Evolutionary conservation across 1,284 basidiomycete species (phyloP).

Genomic region (Leccinum solheimii): DNA sequence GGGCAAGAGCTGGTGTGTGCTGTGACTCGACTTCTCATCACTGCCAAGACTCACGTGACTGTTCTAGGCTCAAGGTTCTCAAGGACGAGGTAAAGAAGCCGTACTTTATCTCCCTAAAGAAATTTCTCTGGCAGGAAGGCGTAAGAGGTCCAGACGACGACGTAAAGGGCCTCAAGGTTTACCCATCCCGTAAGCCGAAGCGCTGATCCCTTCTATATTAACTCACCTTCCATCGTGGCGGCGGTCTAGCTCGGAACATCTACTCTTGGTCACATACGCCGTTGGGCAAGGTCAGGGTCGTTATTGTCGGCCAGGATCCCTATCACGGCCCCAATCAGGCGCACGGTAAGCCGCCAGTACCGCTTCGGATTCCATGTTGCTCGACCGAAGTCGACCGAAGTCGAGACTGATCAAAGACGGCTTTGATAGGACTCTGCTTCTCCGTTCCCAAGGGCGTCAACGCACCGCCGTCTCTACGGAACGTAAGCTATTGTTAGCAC

Average conservation of each 20-base stretch:
- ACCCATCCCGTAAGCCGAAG: constrained; percentile 58
- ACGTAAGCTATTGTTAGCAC: constrained; percentile 47
- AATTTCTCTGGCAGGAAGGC: constrained; percentile 68
- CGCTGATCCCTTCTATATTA: constrained; percentile 1
- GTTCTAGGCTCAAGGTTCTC: constrained; percentile 65
- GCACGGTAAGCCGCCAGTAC: constrained; percentile 52
- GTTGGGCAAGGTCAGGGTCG: constrained; percentile 73
- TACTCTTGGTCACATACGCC: constrained; percentile 84
- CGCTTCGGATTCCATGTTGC: not conserved
- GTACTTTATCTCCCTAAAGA: constrained; percentile 73
- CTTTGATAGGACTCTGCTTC: constrained; percentile 70
- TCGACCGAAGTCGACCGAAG: not conserved
- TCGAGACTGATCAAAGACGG: constrained; percentile 14
- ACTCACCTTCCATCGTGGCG: constrained; percentile 4
- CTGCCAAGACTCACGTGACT: constrained; percentile 4
- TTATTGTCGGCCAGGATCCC: constrained; percentile 81
- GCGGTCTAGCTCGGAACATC: constrained; percentile 60
- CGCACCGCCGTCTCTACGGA: constrained; percentile 79
- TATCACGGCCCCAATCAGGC: constrained; percentile 71
- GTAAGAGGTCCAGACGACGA: constrained; percentile 55
- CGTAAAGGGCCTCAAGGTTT: constrained; percentile 49
- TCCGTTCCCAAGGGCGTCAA: constrained; percentile 77
- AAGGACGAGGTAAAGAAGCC: constrained; percentile 72
- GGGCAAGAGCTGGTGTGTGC: constrained; percentile 69
- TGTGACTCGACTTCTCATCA: not conserved